Evolutionary conservation across 202 grass and related monocot species (phyloP).

Genomic region (Setaria viridis): DNA sequence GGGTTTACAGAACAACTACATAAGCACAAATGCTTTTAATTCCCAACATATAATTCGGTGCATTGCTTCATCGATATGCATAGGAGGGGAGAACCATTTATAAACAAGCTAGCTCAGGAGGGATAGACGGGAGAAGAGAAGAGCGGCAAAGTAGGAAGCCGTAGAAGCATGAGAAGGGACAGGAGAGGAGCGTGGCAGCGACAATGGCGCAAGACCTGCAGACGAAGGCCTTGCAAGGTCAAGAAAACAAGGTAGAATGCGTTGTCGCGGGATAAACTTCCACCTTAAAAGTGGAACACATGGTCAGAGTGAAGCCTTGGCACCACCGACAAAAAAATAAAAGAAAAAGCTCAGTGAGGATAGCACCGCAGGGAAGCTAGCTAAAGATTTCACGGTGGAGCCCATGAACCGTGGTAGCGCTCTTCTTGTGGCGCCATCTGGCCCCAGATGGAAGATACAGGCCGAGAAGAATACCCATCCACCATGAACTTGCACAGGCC

Average conservation of each 20-base stretch:
- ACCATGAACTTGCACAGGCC: neutral
- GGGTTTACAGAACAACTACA: neutral
- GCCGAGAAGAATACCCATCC: neutral
- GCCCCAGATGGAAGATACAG: constrained; percentile 3
- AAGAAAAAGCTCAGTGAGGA: constrained; percentile 43
- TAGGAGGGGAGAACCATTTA: neutral
- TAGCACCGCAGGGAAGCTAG: constrained; percentile 33
- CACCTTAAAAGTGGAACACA: no score
- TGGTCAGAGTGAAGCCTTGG: neutral
- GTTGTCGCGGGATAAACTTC: neutral
- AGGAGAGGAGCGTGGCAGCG: neutral
- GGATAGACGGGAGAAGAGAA: constrained; percentile 18
- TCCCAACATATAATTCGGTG: neutral
- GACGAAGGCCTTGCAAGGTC: constrained; percentile 57
- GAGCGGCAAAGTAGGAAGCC: neutral
- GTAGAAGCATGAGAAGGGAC: neutral
- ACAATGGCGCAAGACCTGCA: neutral
- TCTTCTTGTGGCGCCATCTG: neutral
- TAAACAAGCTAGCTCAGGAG: constrained; percentile 48
- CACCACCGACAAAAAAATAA: neutral
- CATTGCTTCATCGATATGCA: neutral
- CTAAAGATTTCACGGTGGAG: neutral
- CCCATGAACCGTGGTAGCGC: neutral
- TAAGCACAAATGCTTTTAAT: neutral
- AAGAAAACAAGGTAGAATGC: constrained; percentile 36